A percentile compares a stretch with the other conserved stretches of the same genome.
phyloP scores from a whole-genome alignment of 108 stramenopile genomes.

The Mayamaea pseudoterrestris region DNA sequence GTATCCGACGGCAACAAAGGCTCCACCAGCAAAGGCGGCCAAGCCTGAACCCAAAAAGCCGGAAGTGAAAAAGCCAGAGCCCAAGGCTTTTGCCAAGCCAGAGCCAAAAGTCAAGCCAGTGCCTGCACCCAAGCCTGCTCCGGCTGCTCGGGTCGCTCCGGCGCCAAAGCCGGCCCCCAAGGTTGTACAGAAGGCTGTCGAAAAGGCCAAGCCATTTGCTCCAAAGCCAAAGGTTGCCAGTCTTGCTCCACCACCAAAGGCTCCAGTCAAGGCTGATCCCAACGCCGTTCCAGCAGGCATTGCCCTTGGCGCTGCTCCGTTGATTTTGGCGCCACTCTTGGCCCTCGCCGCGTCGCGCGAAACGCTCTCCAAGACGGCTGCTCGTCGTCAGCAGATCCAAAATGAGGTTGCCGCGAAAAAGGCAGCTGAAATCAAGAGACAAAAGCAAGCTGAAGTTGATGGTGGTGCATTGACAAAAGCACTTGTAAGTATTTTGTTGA shows the following conservation, averaged over 20 bases:
- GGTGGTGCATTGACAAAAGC: constrained; percentile 45
- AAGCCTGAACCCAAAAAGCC: constrained; percentile 4
- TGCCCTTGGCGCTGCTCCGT: constrained; percentile 73
- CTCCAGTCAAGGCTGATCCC: constrained; percentile 23
- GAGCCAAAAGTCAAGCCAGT: constrained; percentile 16
- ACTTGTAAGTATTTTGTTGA: constrained; percentile 33
- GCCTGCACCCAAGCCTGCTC: constrained; percentile 23
- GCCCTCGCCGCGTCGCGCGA: constrained; percentile 52
- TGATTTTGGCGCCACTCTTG: constrained; percentile 43
- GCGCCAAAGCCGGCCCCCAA: constrained; percentile 25
- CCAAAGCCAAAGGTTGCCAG: constrained; percentile 8
- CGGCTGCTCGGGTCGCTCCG: constrained; percentile 21
- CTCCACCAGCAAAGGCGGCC: background rate
- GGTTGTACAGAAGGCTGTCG: constrained; percentile 14
- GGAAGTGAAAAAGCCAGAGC: constrained; percentile 3
- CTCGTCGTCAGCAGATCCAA: constrained; percentile 56
- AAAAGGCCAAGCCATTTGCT: constrained; percentile 2
- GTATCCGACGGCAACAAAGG: constrained; percentile 9
- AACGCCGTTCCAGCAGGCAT: constrained; percentile 50
- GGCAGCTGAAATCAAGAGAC: constrained; percentile 29
- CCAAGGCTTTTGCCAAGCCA: constrained; percentile 8
- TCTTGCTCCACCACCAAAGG: constrained; percentile 11
- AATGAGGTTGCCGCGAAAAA: constrained; percentile 51
- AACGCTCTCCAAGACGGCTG: constrained; percentile 37
- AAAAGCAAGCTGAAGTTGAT: constrained; percentile 34